Conservation (phyloP, 805 yeast genomes). For the Starmerella vaccinii region DNA sequence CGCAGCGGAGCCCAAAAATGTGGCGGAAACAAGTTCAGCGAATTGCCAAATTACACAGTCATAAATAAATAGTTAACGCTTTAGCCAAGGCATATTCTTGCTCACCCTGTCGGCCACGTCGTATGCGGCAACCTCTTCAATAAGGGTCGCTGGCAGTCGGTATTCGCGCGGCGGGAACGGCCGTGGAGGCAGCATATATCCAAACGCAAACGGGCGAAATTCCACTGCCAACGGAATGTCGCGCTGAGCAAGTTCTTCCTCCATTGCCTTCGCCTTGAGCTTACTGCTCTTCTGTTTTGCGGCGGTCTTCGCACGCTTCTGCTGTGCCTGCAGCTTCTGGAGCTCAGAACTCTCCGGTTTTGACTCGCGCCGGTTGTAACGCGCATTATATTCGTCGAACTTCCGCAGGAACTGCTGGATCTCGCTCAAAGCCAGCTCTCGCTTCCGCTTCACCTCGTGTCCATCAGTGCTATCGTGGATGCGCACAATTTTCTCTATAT, state of each 20-base stretch:
- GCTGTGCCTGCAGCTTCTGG: conserved; percentile 3
- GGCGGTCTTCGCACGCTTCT: conserved; percentile 2
- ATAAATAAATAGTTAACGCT: not conserved
- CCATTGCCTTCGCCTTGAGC: not conserved
- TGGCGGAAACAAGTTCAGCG: no score
- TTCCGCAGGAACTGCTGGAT: conserved; percentile 30
- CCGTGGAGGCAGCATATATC: conserved; percentile 18
- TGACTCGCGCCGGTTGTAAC: conserved; percentile 11
- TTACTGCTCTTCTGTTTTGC: not conserved
- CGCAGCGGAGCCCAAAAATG: no score
- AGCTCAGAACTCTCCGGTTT: conserved; percentile 6
- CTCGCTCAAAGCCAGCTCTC: conserved; percentile 43
- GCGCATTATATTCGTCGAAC: conserved; percentile 14
- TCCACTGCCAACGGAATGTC: conserved; percentile 1
- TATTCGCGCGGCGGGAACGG: conserved; percentile 20
- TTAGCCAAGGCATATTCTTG: not conserved
- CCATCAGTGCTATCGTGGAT: conserved; percentile 41
- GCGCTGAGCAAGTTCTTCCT: not conserved
- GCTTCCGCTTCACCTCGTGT: conserved; percentile 44
- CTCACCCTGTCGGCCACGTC: conserved; percentile 9
- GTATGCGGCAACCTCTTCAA: conserved; percentile 13
- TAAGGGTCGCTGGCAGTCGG: conserved; percentile 11
- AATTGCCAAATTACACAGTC: not conserved
- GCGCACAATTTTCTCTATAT: conserved; percentile 40
- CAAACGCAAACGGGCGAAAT: conserved; percentile 20